Evolutionary conservation across 176 grass and related monocot genomes (phyloP).

Genomic region (Avena insularis): DNA sequence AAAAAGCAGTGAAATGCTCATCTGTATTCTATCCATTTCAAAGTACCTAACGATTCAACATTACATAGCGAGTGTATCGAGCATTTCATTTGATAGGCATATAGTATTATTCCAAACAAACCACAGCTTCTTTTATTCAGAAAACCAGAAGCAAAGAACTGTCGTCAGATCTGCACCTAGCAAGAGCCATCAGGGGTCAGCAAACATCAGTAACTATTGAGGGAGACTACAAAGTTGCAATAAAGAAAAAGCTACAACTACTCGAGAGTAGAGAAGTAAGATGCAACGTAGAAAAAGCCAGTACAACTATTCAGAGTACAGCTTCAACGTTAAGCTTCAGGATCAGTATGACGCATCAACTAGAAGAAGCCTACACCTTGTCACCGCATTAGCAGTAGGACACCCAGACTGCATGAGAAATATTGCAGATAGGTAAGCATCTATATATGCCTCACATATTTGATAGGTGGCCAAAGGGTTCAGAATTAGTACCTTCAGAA

Average conservation of each 20-base stretch:
- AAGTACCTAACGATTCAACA: neutral
- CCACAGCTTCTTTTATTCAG: constrained; percentile 2
- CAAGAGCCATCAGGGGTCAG: neutral
- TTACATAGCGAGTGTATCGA: neutral
- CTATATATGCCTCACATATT: neutral
- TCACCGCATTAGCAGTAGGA: neutral
- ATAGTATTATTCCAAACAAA: neutral
- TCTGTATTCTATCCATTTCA: neutral
- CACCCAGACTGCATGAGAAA: neutral
- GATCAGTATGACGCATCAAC: neutral
- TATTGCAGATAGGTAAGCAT: neutral
- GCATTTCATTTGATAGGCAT: neutral
- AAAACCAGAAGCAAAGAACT: neutral
- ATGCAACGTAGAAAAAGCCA: neutral
- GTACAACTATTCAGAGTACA: neutral
- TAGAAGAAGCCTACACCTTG: neutral
- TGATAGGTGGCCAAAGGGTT: neutral
- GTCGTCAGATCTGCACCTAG: neutral
- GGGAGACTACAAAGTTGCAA: neutral
- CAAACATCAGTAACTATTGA: neutral
- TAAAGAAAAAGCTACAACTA: neutral
- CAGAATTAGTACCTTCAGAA: neutral
- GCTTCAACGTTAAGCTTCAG: neutral
- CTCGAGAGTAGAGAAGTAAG: neutral
- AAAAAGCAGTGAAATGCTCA: neutral